Base-by-base conservation (phyloP, 208 protist species). In the Crithidia thermophila region DNA sequence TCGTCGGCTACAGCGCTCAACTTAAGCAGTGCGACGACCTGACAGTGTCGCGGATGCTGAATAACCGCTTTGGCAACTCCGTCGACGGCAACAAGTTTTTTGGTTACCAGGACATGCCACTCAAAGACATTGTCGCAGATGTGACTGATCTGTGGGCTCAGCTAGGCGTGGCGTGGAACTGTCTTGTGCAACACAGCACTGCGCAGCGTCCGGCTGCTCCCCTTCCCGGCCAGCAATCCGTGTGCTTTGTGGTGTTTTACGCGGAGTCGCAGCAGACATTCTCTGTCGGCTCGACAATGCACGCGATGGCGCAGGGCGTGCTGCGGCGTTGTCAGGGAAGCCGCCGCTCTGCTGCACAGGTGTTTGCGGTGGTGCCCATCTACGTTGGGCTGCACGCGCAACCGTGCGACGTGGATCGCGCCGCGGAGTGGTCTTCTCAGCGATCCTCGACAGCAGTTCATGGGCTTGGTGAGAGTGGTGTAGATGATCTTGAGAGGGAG, bases 361-460 rank as follows among this genome's bases (percentile, higher is more conserved):
- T 91, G 21, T 67, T 93, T 5, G 66, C 73, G 21, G 62, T 91
- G 3, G 57, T 93, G 27, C 82, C 79, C 8, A 60, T 84, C 23
- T 67, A 65, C 33, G 58, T 91, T 40, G 88, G 84, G 4, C 34
- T 90, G 25, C 59, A 81, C 18, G 66, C 50, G 39, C 75, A 59
- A 16, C 21, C 8, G n/a, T n/a, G n/a, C 4, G 25, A 20, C 6
- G 2, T 60, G 34, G 3, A n/a, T n/a, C n/a, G n/a, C n/a, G n/a
- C n/a, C n/a, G n/a, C n/a, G n/a, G n/a, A n/a, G n/a, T n/a, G n/a
- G n/a, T n/a, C n/a, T n/a, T n/a, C n/a, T n/a, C n/a, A n/a, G n/a
- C n/a, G n/a, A n/a, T n/a, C n/a, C n/a, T n/a, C n/a, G n/a, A n/a
- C n/a, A n/a, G n/a, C n/a, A n/a, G n/a, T n/a, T n/a, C n/a, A n/a